These are phyloP conservation scores for Sporothrix euskadiensis DNA, from an alignment of 2,329 filamentous ascomycete genomes.

Conservation along the genomic window DNA sequence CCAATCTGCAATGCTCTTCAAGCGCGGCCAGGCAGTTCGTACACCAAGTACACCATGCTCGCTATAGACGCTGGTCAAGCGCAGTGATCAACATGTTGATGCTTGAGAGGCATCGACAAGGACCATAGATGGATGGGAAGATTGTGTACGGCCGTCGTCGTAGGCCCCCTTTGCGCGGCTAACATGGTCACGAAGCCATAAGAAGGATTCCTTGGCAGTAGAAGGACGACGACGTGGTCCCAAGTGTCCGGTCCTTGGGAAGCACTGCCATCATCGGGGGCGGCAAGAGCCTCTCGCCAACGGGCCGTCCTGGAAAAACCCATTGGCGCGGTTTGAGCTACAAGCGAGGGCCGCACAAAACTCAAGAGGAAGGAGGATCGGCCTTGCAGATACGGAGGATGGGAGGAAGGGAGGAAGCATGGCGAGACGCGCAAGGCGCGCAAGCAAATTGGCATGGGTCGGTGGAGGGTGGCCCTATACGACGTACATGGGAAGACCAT, in stretches of 20 bases:
- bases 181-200: neutral
- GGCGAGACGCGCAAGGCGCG: neutral
- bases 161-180: neutral
- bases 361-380: neutral
- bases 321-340: neutral
- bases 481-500: neutral
- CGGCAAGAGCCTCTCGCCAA: neutral
- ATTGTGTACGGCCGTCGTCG: neutral
- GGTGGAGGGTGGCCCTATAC: neutral
- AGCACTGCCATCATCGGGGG: neutral
- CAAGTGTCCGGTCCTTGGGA: slow-evolving; percentile 6
- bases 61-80: neutral
- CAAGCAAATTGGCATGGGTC: neutral
- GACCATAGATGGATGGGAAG: neutral
- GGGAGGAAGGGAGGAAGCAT: neutral
- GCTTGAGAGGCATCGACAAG: too few species aligned
- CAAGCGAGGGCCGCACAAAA: neutral
- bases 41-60: neutral
- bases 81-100: neutral
- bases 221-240: neutral
- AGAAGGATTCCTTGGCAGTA: neutral
- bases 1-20: neutral
- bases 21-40: neutral
- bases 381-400: neutral
- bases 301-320: neutral